A percentile compares a stretch with the other conserved stretches of the same genome.
These are phyloP conservation scores for Dionaea muscipula DNA, from an alignment of 179 eudicot species.

Conservation along the genomic window DNA sequence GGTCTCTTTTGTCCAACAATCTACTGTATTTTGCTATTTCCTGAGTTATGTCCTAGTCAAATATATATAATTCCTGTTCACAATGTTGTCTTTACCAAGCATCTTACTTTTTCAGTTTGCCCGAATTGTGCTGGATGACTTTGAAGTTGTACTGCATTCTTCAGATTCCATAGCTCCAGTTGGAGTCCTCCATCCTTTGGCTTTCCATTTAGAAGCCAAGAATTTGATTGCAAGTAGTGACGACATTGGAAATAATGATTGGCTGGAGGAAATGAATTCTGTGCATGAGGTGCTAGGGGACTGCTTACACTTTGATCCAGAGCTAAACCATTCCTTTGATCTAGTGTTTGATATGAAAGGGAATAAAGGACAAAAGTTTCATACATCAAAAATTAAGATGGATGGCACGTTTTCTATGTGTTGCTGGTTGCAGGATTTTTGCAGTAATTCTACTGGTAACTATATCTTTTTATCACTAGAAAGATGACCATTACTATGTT, in stretches of 20 bases:
- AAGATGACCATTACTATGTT: neutral
- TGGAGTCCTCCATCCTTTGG: slow-evolving; percentile 85
- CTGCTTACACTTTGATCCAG: slow-evolving; percentile 18
- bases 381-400: slow-evolving; percentile 42
- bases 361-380: slow-evolving; percentile 19
- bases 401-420: slow-evolving; percentile 43
- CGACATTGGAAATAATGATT: slow-evolving; percentile 18
- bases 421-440: slow-evolving; percentile 55
- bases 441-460: slow-evolving; percentile 45
- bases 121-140: slow-evolving; percentile 69
- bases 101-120: slow-evolving; percentile 54
- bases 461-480: slow-evolving; percentile 8
- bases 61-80: too few relatives aligned
- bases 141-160: slow-evolving; percentile 66
- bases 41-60: too few relatives aligned
- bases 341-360: slow-evolving; percentile 14
- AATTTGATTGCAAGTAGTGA: slow-evolving; percentile 17
- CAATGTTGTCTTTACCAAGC: neutral
- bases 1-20: too few relatives aligned
- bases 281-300: slow-evolving; percentile 64
- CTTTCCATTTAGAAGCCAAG: slow-evolving; percentile 73
- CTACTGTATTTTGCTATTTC: too few relatives aligned
- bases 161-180: slow-evolving; percentile 90
- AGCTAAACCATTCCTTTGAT: slow-evolving; percentile 15
- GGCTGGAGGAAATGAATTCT: slow-evolving; percentile 23